Percentiles rank a stretch among this genome's conserved stretches.
Evolutionary conservation across 2,329 filamentous ascomycete genomes (phyloP).

Genomic region (Arthrobotrys conoides): DNA sequence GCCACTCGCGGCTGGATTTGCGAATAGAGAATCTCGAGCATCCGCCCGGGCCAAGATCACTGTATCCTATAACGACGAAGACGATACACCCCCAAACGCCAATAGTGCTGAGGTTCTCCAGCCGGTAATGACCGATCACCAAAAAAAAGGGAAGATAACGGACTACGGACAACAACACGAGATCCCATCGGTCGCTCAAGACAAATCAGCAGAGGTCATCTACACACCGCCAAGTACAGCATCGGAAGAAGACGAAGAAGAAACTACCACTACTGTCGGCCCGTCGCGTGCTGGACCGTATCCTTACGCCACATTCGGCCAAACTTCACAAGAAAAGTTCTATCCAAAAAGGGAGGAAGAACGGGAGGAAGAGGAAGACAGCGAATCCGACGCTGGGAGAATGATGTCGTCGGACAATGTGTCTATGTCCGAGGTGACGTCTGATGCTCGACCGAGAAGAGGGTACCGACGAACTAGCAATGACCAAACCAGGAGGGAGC

Average conservation of each 20-base stretch:
- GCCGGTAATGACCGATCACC: slow-evolving; percentile 58
- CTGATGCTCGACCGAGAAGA: slow-evolving; percentile 51
- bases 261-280: slow-evolving; percentile 34
- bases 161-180: slow-evolving; percentile 56
- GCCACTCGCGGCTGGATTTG: slow-evolving; percentile 54
- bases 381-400: slow-evolving; percentile 47
- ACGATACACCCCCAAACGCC: slow-evolving; percentile 34
- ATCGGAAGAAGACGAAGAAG: slow-evolving; percentile 59
- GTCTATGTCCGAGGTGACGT: slow-evolving; percentile 53
- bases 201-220: slow-evolving; percentile 48
- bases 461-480: slow-evolving; percentile 56
- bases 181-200: slow-evolving; percentile 53
- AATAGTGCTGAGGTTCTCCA: slow-evolving; percentile 37
- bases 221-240: slow-evolving; percentile 61
- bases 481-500: slow-evolving; percentile 53
- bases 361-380: slow-evolving; percentile 50
- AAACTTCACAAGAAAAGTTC: slow-evolving; percentile 52
- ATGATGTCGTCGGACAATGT: slow-evolving; percentile 56
- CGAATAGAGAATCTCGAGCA: slow-evolving; percentile 46
- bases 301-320: slow-evolving; percentile 52
- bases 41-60: slow-evolving; percentile 53
- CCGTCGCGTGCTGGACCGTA: slow-evolving; percentile 27
- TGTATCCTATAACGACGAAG: slow-evolving; percentile 55
- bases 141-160: slow-evolving; percentile 40
- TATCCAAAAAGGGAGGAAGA: slow-evolving; percentile 35